phyloP scores from a whole-genome alignment of 192 early-diverging fungal species.

The Irineochytrium annulatum region DNA sequence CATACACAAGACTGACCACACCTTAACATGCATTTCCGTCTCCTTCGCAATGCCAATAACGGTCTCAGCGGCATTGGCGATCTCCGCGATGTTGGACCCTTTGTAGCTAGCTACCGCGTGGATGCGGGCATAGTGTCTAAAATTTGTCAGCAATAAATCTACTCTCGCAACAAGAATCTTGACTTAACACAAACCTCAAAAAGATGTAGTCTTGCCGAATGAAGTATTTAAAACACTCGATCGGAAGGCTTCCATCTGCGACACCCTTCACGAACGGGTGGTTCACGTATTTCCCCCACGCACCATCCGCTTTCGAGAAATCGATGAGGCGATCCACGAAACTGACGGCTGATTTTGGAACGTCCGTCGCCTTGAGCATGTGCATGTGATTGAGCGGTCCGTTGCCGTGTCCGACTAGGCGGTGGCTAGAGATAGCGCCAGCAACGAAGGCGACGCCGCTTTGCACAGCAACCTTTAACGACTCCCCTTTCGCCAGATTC shows the following conservation, averaged over 20 bases:
- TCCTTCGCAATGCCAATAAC: not conserved
- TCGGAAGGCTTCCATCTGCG: conserved; percentile 70
- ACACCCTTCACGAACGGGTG: conserved; percentile 74
- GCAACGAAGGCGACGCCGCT: conserved; percentile 60
- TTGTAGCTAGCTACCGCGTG: not conserved
- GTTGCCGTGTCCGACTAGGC: conserved; percentile 61
- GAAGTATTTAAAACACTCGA: conserved; percentile 68
- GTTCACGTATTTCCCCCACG: conserved; percentile 64
- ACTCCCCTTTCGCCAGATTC: conserved; percentile 27
- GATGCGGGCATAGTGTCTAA: not conserved
- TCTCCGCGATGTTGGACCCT: not conserved
- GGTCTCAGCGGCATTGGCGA: not conserved
- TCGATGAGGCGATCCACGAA: conserved; percentile 13
- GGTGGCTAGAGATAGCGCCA: conserved; percentile 56
- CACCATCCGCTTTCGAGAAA: conserved; percentile 42
- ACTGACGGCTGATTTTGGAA: conserved; percentile 43
- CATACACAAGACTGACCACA: too few relatives aligned
- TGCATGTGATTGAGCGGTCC: conserved; percentile 79
- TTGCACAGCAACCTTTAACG: conserved; percentile 41
- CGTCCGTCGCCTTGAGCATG: conserved; percentile 31
- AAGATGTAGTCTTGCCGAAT: conserved; percentile 81
- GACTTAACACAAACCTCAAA: not conserved
- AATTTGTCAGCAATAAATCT: too few relatives aligned
- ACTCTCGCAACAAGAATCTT: too few relatives aligned
- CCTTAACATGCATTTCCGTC: not conserved